A percentile compares a stretch with the other conserved stretches of the same genome.
These are phyloP conservation scores for Allium sativum DNA, from an alignment of 106 monocot genomes.

Conservation along the genomic window DNA sequence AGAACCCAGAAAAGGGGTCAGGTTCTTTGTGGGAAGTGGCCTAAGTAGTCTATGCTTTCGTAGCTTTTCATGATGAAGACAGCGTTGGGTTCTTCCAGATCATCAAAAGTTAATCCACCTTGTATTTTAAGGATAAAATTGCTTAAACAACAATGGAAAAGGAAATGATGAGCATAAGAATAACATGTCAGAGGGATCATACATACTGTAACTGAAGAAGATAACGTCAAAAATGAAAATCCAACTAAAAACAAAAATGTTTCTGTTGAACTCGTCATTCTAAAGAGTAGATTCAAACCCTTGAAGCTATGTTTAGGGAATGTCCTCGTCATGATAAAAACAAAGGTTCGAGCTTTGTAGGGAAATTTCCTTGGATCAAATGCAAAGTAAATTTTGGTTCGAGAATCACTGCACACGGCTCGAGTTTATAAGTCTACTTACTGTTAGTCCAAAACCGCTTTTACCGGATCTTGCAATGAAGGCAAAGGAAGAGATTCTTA, in stretches of 20 bases:
- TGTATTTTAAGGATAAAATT: no score
- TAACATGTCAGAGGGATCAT: slow-evolving; percentile 31
- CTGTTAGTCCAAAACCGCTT: slow-evolving; percentile 21
- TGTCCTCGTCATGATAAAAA: slow-evolving; percentile 88
- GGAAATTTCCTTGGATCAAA: slow-evolving; percentile 42
- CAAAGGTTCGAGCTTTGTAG: slow-evolving; percentile 69
- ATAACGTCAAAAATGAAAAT: slow-evolving; percentile 33
- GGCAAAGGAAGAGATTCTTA: slow-evolving; percentile 68
- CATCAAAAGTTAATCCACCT: no score
- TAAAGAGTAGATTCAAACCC: slow-evolving; percentile 48
- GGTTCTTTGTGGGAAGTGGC: no score
- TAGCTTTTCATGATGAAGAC: no score
- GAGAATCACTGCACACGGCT: slow-evolving; percentile 86
- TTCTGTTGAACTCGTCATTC: slow-evolving; percentile 46
- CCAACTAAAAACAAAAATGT: slow-evolving; percentile 36
- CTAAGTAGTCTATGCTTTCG: no score
- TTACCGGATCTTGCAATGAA: slow-evolving; percentile 49
- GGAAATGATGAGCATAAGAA: slow-evolving; percentile 27
- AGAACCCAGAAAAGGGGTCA: no score
- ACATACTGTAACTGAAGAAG: slow-evolving; percentile 25
- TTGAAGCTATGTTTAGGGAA: slow-evolving; percentile 41
- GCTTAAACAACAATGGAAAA: neutral
- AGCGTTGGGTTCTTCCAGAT: no score
- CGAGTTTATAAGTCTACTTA: slow-evolving; percentile 47
- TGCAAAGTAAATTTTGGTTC: slow-evolving; percentile 97